Percentiles rank a stretch among this genome's conserved stretches.
Evolutionary conservation across 2,329 filamentous ascomycete species (phyloP).

Genomic region (Pyricularia pennisetigena): DNA sequence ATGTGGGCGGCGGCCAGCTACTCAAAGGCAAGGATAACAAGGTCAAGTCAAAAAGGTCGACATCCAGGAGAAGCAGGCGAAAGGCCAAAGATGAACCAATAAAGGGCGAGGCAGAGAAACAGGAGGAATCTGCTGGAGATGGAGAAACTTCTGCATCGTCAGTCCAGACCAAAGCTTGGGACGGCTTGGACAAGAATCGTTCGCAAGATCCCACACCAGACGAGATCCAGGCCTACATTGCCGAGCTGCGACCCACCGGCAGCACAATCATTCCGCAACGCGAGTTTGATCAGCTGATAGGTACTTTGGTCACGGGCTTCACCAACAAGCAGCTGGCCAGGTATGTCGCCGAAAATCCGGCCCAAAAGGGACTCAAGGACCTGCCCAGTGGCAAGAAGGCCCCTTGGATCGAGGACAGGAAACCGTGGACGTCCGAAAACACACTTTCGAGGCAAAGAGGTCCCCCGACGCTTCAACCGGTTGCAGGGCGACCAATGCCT

Average conservation of each 20-base stretch:
- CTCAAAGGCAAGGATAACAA: background rate
- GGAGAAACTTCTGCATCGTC: background rate
- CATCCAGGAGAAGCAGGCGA: background rate
- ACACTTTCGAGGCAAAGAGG: slow-evolving; percentile 9
- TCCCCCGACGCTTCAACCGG: slow-evolving; percentile 17
- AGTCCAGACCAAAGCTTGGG: background rate
- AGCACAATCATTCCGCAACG: slow-evolving; percentile 24
- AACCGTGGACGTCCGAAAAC: slow-evolving; percentile 30
- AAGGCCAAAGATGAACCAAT: background rate
- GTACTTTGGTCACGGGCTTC: slow-evolving; percentile 33
- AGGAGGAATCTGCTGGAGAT: background rate
- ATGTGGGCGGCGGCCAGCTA: slow-evolving; percentile 15
- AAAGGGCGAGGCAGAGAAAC: background rate
- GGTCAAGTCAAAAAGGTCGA: background rate
- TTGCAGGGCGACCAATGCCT: slow-evolving; percentile 15
- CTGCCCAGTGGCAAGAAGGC: slow-evolving; percentile 3
- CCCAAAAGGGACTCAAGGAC: background rate
- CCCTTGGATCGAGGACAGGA: slow-evolving; percentile 30
- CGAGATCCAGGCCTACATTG: slow-evolving; percentile 34
- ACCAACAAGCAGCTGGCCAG: slow-evolving; percentile 30
- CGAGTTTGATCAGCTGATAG: slow-evolving; percentile 30
- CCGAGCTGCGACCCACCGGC: slow-evolving; percentile 34
- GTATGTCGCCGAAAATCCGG: slow-evolving; percentile 24
- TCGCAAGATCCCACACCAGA: slow-evolving; percentile 16
- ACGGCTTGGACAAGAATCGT: background rate